Percentiles rank a stretch among this genome's conserved stretches.
Conservation (phyloP, 768 basidiomycete species). For the Mycena epipterygia region DNA sequence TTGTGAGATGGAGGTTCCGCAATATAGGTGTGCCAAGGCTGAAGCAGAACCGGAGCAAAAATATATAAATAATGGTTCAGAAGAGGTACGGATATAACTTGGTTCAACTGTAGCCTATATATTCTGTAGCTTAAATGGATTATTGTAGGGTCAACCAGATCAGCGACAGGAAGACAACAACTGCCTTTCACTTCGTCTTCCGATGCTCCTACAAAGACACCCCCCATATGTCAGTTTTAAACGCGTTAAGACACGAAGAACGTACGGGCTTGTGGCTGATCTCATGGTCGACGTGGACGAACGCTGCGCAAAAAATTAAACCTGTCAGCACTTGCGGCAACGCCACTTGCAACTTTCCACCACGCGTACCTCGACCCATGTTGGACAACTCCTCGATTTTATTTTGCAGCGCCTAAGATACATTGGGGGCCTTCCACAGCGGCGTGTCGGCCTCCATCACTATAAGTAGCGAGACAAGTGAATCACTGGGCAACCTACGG, state of each 20-base stretch:
- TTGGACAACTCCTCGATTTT: conserved; percentile 71
- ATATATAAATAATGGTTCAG: too few species aligned
- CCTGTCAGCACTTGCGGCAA: background rate
- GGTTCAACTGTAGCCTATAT: too few species aligned
- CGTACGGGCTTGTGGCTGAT: conserved; percentile 56
- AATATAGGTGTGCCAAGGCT: too few species aligned
- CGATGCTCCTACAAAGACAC: background rate
- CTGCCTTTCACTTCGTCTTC: background rate
- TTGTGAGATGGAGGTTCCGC: too few species aligned
- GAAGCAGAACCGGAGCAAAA: too few species aligned
- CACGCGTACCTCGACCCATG: conserved; percentile 58
- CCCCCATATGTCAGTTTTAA: background rate
- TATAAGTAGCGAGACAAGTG: background rate
- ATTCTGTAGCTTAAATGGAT: too few species aligned
- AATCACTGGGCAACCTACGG: too few species aligned
- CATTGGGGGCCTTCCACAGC: conserved; percentile 66
- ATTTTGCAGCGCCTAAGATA: conserved; percentile 64
- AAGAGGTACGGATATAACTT: too few species aligned
- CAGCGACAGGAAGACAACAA: too few species aligned
- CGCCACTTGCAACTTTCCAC: too few species aligned
- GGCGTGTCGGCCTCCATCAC: conserved; percentile 72
- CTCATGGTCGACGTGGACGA: conserved; percentile 76
- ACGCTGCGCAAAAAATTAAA: conserved; percentile 47
- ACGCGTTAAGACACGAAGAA: background rate
- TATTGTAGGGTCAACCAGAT: too few species aligned